Evolutionary conservation across 371 early-diverging fungal species (phyloP).

Genomic region (Dichotomocladium elegans): DNA sequence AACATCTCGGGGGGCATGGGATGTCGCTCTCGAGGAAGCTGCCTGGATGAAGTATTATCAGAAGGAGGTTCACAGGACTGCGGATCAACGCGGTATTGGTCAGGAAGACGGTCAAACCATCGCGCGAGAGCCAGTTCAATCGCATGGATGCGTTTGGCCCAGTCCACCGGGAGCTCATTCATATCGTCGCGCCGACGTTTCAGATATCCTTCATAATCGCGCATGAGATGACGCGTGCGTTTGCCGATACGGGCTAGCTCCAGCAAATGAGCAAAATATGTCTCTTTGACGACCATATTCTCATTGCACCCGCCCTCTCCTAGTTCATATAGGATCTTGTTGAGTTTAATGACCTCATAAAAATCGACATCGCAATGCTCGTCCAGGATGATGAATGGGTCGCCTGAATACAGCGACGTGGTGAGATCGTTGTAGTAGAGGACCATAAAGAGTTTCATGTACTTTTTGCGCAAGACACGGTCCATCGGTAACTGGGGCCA

Average conservation of each 20-base stretch:
- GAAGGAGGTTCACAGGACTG: no score
- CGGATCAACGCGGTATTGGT: constrained; percentile 30
- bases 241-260: constrained; percentile 36
- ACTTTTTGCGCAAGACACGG: constrained; percentile 22
- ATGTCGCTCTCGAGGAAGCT: constrained; percentile 3
- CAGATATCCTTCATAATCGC: constrained; percentile 26
- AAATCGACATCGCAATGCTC: constrained; percentile 30
- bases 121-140: constrained; percentile 31
- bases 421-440: constrained; percentile 38
- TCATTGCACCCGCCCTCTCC: constrained; percentile 22
- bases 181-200: background rate
- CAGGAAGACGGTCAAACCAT: constrained; percentile 38
- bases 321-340: constrained; percentile 11
- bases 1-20: constrained; percentile 19
- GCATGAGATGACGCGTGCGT: constrained; percentile 17
- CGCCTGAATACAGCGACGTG: constrained; percentile 25
- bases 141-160: constrained; percentile 24
- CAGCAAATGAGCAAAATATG: constrained; percentile 30
- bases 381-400: constrained; percentile 27
- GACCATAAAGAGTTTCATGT: constrained; percentile 31
- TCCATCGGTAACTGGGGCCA: constrained; percentile 13
- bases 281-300: constrained; percentile 37
- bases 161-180: constrained; percentile 22
- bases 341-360: constrained; percentile 30
- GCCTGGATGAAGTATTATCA: no score